phyloP scores from a whole-genome alignment of 2,329 filamentous ascomycete species.

The Drechslerella coelobrocha region DNA sequence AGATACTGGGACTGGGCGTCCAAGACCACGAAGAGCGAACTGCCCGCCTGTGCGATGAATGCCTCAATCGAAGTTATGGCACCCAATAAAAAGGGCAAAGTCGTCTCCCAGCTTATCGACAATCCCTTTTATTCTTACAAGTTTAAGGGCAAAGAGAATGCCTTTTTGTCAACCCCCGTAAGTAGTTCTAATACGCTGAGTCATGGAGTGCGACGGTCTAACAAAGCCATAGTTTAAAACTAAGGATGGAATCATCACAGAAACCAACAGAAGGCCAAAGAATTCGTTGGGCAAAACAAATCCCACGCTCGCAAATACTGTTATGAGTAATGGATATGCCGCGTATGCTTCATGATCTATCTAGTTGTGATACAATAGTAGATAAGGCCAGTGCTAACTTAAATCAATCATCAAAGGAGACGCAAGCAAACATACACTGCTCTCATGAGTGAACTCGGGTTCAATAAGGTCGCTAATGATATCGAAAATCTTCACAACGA shows the following conservation, averaged over 20 bases:
- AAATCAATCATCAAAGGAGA: conserved; percentile 8
- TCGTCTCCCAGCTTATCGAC: conserved; percentile 23
- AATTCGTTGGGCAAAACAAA: neutral
- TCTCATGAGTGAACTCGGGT: conserved; percentile 44
- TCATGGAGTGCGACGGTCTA: neutral
- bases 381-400: neutral
- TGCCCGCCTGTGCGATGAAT: conserved; percentile 41
- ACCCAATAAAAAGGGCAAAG: conserved; percentile 28
- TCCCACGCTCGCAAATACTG: conserved; percentile 41
- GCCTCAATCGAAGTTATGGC: conserved; percentile 34
- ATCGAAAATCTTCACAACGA: conserved; percentile 55
- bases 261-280: conserved; percentile 14
- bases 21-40: conserved; percentile 24
- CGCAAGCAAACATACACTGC: conserved; percentile 53
- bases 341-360: conserved; percentile 19
- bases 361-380: neutral
- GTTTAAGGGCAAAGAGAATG: conserved; percentile 12
- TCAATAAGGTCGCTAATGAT: conserved; percentile 50
- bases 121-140: conserved; percentile 27
- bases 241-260: neutral
- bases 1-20: conserved; percentile 55
- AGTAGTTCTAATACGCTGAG: conserved; percentile 18
- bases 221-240: conserved; percentile 13
- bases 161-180: conserved; percentile 26
- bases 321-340: conserved; percentile 50